These are phyloP conservation scores for Hebeloma cylindrosporum DNA, from an alignment of 768 basidiomycete genomes.

Conservation along the genomic window DNA sequence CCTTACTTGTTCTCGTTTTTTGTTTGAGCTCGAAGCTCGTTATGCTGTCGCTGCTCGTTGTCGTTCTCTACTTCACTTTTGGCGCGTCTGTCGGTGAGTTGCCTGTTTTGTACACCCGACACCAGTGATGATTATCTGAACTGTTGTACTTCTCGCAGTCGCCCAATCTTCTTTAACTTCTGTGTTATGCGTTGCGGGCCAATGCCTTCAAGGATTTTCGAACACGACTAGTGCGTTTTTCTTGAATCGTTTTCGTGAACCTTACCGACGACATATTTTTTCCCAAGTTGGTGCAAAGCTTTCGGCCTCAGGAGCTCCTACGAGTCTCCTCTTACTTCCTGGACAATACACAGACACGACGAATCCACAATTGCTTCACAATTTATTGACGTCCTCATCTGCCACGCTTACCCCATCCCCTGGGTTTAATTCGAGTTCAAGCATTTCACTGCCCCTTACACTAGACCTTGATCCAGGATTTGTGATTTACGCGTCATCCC, in stretches of 20 bases:
- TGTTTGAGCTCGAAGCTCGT: slow-evolving; percentile 18
- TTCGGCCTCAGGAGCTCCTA: slow-evolving; percentile 51
- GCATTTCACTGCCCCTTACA: slow-evolving; percentile 63
- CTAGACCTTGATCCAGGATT: slow-evolving; percentile 68
- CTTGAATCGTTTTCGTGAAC: not conserved
- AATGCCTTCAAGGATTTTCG: slow-evolving; percentile 80
- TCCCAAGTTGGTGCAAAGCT: slow-evolving; percentile 67
- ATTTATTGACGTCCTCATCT: slow-evolving; percentile 63
- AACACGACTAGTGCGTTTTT: slow-evolving; percentile 60
- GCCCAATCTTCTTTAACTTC: slow-evolving; percentile 61
- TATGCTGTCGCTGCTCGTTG: slow-evolving; percentile 37
- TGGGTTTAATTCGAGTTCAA: slow-evolving; percentile 63
- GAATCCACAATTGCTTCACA: slow-evolving; percentile 70
- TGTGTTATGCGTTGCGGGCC: slow-evolving; percentile 84
- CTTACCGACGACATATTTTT: slow-evolving; percentile 2
- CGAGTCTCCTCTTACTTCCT: slow-evolving; percentile 65
- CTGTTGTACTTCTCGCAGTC: slow-evolving; percentile 36
- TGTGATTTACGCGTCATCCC: slow-evolving; percentile 57
- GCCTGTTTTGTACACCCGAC: not conserved
- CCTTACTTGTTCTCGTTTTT: slow-evolving; percentile 14
- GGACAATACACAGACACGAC: slow-evolving; percentile 74
- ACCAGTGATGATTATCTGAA: slow-evolving; percentile 9
- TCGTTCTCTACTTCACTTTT: slow-evolving; percentile 32
- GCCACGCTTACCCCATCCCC: slow-evolving; percentile 55
- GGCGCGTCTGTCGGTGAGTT: slow-evolving; percentile 38